phyloP scores from a whole-genome alignment of 2,329 filamentous ascomycete genomes.

The Epicoccum nigrum region DNA sequence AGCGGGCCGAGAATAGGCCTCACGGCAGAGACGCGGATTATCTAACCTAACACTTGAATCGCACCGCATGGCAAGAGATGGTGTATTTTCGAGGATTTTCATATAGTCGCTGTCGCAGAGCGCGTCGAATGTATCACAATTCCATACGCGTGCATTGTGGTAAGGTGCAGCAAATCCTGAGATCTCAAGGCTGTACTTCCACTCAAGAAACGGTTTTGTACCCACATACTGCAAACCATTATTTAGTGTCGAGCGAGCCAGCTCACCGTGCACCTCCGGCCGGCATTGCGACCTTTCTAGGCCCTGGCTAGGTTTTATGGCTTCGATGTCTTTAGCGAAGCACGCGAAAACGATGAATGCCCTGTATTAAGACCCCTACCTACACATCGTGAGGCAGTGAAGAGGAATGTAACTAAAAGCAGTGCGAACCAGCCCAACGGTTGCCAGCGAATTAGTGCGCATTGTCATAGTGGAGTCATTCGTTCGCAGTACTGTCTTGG shows the following conservation, averaged over 20 bases:
- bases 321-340: slow-evolving; percentile 6
- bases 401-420: slow-evolving; percentile 6
- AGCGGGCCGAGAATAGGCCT: slow-evolving; percentile 19
- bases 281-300: slow-evolving; percentile 5
- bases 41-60: slow-evolving; percentile 2
- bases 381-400: slow-evolving; percentile 13
- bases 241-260: slow-evolving; percentile 19
- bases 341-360: neutral
- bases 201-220: slow-evolving; percentile 10
- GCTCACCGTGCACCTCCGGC: slow-evolving; percentile 17
- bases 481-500: slow-evolving; percentile 22
- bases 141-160: neutral
- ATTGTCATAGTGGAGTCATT: slow-evolving; percentile 17
- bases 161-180: neutral
- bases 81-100: neutral
- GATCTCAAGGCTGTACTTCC: slow-evolving; percentile 4
- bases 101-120: neutral
- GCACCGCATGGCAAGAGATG: neutral
- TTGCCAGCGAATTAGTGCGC: slow-evolving; percentile 21
- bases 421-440: slow-evolving; percentile 8
- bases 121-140: neutral
- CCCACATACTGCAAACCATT: slow-evolving; percentile 21
- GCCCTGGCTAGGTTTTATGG: neutral
- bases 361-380: neutral
- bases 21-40: slow-evolving; percentile 11